Evolutionary conservation across 2,329 filamentous ascomycete species (phyloP), one percentile per base, ranked within the genome.

Genomic region (Talaromyces funiculosus): DNA sequence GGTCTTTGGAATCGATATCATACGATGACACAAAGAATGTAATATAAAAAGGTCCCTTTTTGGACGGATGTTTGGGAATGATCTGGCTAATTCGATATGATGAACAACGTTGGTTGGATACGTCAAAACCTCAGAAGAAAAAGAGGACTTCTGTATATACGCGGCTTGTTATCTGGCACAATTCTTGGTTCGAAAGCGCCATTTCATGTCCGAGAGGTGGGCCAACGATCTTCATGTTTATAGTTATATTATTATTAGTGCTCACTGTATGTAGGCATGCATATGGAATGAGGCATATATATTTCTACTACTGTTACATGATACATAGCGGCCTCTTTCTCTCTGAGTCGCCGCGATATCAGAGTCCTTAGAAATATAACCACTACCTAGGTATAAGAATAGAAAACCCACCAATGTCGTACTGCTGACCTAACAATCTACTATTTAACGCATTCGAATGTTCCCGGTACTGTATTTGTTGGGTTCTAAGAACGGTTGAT

Each of bases 21-120:
- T 51, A 51, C 47, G 47, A 33, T 20, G 47, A 35, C 16, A 31
- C 47, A 51, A 51, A 51, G 47, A 51, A 33, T 51, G 47, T 51
- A 51, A 51, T 35, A 51, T 51, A 51, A 7, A 3, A 29, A 51
- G 2, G 3, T 49, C 20, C n/a, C 16, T 35, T 35, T 51, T 29
- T 51, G 47, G 9, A 33, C n/a, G 2, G 9, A 51, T 20, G 20
- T 29, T 12, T 51, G 16, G 29, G 18, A 35, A 33, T 51, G 29
- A 33, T 35, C 29, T 14, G 47, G 29, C n/a, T 51, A 18, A 6
- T 33, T n/a, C 33, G 47, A 51, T 35, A 33, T 22, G 47, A 35
- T 20, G 16, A 14, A 51, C 12, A 35, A 33, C n/a, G 29, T 33
- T 51, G 47, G 35, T 51, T 10, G 29, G n/a, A 12, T 51, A 51